These are phyloP conservation scores for Paecilomyces variotii DNA, from an alignment of 2,329 filamentous ascomycete species.

Conservation along the genomic window DNA sequence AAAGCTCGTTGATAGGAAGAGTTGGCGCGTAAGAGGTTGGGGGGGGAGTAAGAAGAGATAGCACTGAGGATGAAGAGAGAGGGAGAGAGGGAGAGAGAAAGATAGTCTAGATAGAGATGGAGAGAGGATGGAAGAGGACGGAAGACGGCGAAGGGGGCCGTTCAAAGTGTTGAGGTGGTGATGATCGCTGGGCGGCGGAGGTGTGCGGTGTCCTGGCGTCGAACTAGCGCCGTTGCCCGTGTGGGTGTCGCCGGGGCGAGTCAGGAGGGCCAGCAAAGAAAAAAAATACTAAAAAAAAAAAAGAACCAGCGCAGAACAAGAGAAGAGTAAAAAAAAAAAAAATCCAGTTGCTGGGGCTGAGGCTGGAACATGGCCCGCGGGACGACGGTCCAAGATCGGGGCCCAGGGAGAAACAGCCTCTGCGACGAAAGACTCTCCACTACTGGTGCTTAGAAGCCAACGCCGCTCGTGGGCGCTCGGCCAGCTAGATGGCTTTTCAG, in stretches of 20 bases:
- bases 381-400: neutral
- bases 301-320: neutral
- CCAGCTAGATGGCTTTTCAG: neutral
- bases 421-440: neutral
- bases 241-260: conserved; percentile 1
- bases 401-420: neutral
- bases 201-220: conserved; percentile 1
- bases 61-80: conserved; percentile 11
- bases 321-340: conserved; percentile 5
- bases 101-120: conserved; percentile 2
- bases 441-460: neutral
- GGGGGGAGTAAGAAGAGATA: conserved; percentile 3
- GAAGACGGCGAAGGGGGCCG: conserved; percentile 7
- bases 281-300: conserved; percentile 11
- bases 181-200: conserved; percentile 1
- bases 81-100: conserved; percentile 7
- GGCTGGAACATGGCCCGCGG: conserved; percentile 1
- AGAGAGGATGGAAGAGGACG: conserved; percentile 4
- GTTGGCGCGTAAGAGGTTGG: neutral
- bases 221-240: conserved; percentile 1
- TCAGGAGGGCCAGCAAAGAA: conserved; percentile 4
- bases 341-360: conserved; percentile 10
- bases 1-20: conserved; percentile 38
- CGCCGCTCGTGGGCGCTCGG: neutral
- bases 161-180: conserved; percentile 2